A percentile compares a stretch with the other conserved stretches of the same genome.
Evolutionary conservation across 2,329 filamentous ascomycete species (phyloP).

Genomic region (Nakataea oryzae): DNA sequence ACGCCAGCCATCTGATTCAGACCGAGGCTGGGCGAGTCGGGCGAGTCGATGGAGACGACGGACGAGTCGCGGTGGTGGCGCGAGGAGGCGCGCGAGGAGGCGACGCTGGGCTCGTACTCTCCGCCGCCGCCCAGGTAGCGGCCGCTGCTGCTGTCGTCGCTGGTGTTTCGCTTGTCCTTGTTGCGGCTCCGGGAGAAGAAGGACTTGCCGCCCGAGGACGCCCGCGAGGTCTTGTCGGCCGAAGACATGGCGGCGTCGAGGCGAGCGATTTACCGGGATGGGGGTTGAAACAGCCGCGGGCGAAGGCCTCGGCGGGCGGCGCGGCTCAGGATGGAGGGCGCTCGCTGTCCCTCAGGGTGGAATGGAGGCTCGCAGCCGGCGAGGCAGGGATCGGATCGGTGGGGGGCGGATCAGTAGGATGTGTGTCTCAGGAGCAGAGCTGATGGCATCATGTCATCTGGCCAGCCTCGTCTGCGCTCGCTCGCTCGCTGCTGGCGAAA

Average conservation of each 20-base stretch:
- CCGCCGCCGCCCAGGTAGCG: constrained; percentile 36
- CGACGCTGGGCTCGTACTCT: constrained; percentile 51
- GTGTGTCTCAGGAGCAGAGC: constrained; percentile 25
- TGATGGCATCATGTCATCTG: constrained; percentile 29
- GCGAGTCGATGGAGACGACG: constrained; percentile 59
- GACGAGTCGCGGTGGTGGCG: constrained; percentile 68
- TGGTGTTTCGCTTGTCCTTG: constrained; percentile 55
- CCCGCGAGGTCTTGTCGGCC: constrained; percentile 63
- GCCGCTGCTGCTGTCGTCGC: constrained; percentile 36
- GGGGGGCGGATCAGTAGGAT: constrained; percentile 20
- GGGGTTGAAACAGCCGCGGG: constrained; percentile 13
- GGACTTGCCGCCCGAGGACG: constrained; percentile 60
- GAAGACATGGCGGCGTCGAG: constrained; percentile 37
- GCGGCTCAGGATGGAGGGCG: background rate
- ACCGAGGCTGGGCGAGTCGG: constrained; percentile 51
- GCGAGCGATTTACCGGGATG: constrained; percentile 8
- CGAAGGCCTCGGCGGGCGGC: background rate
- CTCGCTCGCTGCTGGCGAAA: background rate
- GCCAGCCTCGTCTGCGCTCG: constrained; percentile 2
- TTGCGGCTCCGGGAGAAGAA: constrained; percentile 89
- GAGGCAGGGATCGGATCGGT: background rate
- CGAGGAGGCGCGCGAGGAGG: constrained; percentile 63
- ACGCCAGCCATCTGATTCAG: constrained; percentile 70
- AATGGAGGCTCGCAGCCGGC: background rate
- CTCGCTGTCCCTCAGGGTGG: constrained; percentile 3